phyloP scores from a whole-genome alignment of 768 basidiomycete species.

The Auricularia cornea region DNA sequence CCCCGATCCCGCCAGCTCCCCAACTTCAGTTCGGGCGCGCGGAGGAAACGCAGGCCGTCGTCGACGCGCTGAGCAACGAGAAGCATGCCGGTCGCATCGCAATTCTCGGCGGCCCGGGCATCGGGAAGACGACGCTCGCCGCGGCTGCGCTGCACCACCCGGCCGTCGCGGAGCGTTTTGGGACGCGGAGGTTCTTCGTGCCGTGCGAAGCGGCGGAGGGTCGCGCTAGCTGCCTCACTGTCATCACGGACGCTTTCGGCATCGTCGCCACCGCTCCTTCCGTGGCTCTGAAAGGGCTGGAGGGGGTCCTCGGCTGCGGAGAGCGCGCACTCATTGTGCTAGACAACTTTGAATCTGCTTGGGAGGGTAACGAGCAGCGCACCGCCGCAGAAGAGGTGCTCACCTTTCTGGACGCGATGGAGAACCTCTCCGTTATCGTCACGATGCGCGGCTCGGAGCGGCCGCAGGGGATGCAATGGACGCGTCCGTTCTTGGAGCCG shows the following conservation, averaged over 20 bases:
- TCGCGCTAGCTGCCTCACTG: background rate
- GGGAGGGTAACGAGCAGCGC: conserved; percentile 11
- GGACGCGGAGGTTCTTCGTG: conserved; percentile 22
- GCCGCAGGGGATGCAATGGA: conserved; percentile 15
- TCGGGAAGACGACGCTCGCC: conserved; percentile 33
- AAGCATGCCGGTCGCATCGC: background rate
- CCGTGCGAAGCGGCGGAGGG: conserved; percentile 19
- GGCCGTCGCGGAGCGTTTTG: conserved; percentile 17
- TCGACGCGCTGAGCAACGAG: too few relatives aligned
- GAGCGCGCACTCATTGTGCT: too few relatives aligned
- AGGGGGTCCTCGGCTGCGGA: too few relatives aligned
- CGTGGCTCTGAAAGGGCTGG: too few relatives aligned
- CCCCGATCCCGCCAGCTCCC: too few relatives aligned
- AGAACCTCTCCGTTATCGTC: conserved; percentile 13
- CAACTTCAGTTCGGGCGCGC: too few relatives aligned
- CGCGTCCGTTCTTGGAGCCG: conserved; percentile 12
- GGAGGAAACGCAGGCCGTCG: too few relatives aligned
- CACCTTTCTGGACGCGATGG: conserved; percentile 8
- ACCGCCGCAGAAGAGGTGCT: conserved; percentile 14
- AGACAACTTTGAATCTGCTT: conserved; percentile 17
- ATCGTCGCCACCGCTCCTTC: too few relatives aligned
- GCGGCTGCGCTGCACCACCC: conserved; percentile 23
- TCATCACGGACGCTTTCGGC: background rate
- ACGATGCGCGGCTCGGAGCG: conserved; percentile 18
- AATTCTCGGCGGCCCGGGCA: conserved; percentile 27